Evolutionary conservation across 352 stramenopile genomes (phyloP).

Genomic region (Paralagenidium karlingii): DNA sequence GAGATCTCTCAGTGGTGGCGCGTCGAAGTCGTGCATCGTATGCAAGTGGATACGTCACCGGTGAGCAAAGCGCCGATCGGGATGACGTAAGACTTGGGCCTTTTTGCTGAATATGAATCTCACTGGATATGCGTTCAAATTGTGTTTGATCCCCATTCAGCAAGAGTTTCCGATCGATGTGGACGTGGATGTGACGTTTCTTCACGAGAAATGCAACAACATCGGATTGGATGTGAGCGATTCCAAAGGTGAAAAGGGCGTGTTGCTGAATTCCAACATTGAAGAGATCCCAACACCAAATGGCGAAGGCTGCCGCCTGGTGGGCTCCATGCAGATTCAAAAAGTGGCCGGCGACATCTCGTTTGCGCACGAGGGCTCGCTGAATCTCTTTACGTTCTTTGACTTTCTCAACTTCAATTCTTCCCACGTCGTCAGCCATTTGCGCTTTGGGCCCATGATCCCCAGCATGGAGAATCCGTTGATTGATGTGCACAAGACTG

Average conservation of each 20-base stretch:
- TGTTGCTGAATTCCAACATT: slow-evolving; percentile 56
- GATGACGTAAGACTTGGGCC: slow-evolving; percentile 4
- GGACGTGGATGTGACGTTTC: slow-evolving; percentile 72
- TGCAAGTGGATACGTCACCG: slow-evolving; percentile 76
- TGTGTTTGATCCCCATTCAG: slow-evolving; percentile 20
- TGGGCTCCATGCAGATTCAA: slow-evolving; percentile 52
- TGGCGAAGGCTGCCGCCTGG: slow-evolving; percentile 62
- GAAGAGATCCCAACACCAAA: slow-evolving; percentile 18
- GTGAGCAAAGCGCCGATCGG: slow-evolving; percentile 12
- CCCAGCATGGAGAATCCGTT: slow-evolving; percentile 80
- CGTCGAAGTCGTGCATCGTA: slow-evolving; percentile 71
- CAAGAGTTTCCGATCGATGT: slow-evolving; percentile 71
- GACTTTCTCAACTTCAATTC: slow-evolving; percentile 86
- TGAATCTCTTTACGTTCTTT: slow-evolving; percentile 79
- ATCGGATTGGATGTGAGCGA: slow-evolving; percentile 79
- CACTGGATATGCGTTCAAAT: not conserved
- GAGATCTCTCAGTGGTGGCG: slow-evolving; percentile 81
- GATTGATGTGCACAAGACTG: slow-evolving; percentile 73
- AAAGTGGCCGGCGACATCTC: slow-evolving; percentile 76
- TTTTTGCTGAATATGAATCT: not conserved
- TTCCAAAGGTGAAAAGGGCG: slow-evolving; percentile 74
- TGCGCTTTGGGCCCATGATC: slow-evolving; percentile 67
- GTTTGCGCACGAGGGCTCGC: slow-evolving; percentile 73
- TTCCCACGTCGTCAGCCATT: slow-evolving; percentile 65
- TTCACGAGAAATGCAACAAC: slow-evolving; percentile 72